Base-by-base conservation (phyloP, 495 filamentous ascomycete species). In the Podospora anserina region DNA sequence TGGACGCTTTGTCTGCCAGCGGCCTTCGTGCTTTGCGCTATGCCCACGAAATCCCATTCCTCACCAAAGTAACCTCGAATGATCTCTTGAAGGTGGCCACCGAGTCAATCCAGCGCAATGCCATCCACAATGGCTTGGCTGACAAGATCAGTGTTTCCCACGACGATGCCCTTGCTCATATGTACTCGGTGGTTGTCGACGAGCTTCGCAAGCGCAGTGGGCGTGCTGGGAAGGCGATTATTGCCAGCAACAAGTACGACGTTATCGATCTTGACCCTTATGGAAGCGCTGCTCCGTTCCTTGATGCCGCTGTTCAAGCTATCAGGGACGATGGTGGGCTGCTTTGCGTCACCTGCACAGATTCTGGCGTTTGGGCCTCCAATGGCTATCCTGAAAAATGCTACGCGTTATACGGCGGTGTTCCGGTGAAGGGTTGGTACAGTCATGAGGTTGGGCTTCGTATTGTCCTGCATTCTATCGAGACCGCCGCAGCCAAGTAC, bases 251-350 rank as follows among this genome's bases (percentile, higher is more conserved):
- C 30, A 88, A 84, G 70, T 98, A 96, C 79, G 89, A 98, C 72
- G 92, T 97, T 39, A 96, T 99, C 68, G 95, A 99, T 75, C 86
- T 99, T 20, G 95, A 99, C 76, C 95, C 95, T 0, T 99, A 98
- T 74, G 95, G 95, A 19, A 92, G 91, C 1, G 95, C 96, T 0
- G 90, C 89, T 28, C 91, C 93, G 1, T 98, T 98, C 79, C 78
- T 98, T 16, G 95, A 99, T 74, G 89, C 91, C 4, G 92, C 96
- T 3, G 83, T 98, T 1, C 92, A 96, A 73, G 88, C 89, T 0
- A 82, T 97, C 13, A 88, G 87, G 44, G 91, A 96, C 68, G 85
- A 89, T 66, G 93, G 92, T 4, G 95, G 96, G 19, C 83, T 99
- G 16, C 85, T 99, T 6, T 97, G 94, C 77, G 89, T 98, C 20